These are phyloP conservation scores for Vitis amurensis DNA, from an alignment of 164 flowering plant species.

Conservation along the genomic window DNA sequence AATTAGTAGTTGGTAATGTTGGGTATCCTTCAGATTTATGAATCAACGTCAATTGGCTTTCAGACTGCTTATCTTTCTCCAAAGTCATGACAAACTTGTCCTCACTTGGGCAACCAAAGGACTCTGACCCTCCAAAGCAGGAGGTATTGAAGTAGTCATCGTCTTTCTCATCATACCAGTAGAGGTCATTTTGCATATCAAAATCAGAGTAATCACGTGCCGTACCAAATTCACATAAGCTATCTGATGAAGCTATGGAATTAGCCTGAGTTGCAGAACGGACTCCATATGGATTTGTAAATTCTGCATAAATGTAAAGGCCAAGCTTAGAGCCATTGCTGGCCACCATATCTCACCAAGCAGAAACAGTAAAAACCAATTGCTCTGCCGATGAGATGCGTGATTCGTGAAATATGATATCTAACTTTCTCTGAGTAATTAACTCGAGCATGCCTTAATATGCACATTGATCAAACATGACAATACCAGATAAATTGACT, in stretches of 20 bases:
- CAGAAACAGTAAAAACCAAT: not conserved
- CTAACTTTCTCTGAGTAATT: too few relatives aligned
- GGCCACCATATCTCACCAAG: not conserved
- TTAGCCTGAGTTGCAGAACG: constrained; percentile 32
- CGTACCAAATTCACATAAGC: constrained; percentile 77
- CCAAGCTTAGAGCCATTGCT: not conserved
- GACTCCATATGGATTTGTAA: constrained; percentile 81
- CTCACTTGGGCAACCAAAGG: constrained; percentile 56
- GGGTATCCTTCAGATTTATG: constrained; percentile 32
- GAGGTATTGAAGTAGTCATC: constrained; percentile 51
- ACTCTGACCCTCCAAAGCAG: constrained; percentile 39
- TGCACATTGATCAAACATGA: not conserved
- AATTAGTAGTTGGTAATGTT: constrained; percentile 22
- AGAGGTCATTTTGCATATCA: constrained; percentile 59
- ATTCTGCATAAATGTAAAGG: constrained; percentile 41
- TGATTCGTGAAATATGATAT: not conserved
- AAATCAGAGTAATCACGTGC: constrained; percentile 81
- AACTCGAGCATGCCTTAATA: not conserved
- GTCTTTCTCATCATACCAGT: constrained; percentile 67
- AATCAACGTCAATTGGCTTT: constrained; percentile 13
- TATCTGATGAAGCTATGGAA: constrained; percentile 74
- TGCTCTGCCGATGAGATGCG: not conserved
- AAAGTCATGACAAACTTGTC: constrained; percentile 72
- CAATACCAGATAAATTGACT: not conserved
- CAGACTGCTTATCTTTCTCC: constrained; percentile 30